These are phyloP conservation scores for Graphiopsis chlorocephala DNA, from an alignment of 2,329 filamentous ascomycete species.

Conservation along the genomic window DNA sequence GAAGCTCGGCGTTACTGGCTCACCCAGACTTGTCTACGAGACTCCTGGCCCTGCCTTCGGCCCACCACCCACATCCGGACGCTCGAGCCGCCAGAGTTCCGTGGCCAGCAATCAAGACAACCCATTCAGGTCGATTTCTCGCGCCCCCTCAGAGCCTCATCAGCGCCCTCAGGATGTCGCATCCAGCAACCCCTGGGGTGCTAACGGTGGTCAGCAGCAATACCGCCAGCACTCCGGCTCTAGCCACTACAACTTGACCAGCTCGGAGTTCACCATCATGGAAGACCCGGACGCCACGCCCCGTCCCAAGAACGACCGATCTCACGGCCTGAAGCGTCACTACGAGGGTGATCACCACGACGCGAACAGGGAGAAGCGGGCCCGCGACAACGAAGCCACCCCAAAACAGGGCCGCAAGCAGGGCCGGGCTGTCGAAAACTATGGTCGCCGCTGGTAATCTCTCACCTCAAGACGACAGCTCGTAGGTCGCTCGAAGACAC, in stretches of 20 bases:
- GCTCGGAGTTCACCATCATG: constrained; percentile 20
- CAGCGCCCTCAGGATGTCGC: background rate
- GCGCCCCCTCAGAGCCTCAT: constrained; percentile 4
- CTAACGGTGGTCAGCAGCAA: constrained; percentile 17
- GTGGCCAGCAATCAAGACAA: constrained; percentile 5
- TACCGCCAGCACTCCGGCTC: constrained; percentile 19
- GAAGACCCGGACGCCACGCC: constrained; percentile 22
- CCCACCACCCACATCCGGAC: constrained; percentile 25
- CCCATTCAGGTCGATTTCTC: background rate
- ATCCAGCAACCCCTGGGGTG: constrained; percentile 9
- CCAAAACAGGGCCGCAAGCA: constrained; percentile 23
- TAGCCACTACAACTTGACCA: constrained; percentile 17
- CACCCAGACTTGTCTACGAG: constrained; percentile 37
- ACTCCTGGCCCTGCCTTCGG: constrained; percentile 38
- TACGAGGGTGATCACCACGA: constrained; percentile 20
- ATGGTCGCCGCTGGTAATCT: constrained; percentile 5
- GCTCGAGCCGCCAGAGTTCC: constrained; percentile 16
- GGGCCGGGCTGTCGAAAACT: background rate
- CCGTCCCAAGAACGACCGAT: constrained; percentile 17
- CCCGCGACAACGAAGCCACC: constrained; percentile 21
- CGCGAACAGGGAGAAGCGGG: constrained; percentile 12
- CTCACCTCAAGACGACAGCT: too few relatives aligned
- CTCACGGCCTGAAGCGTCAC: constrained; percentile 23
- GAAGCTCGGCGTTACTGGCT: constrained; percentile 37
- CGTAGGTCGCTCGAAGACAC: background rate